phyloP scores from a whole-genome alignment of 129 eudicot genomes.

The Glebionis coronaria region DNA sequence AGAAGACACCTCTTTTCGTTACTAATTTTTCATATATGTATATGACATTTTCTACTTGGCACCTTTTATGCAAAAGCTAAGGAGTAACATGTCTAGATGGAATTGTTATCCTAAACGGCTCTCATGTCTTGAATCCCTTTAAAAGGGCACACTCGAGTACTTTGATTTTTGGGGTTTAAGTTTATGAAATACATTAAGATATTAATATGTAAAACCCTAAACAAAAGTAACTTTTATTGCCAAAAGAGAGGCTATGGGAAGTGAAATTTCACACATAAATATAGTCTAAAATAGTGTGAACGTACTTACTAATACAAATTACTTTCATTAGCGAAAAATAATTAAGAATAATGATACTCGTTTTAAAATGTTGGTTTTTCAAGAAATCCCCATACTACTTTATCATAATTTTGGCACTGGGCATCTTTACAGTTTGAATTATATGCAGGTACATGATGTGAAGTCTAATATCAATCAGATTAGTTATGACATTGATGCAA shows the following conservation, averaged over 20 bases:
- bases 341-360: neutral
- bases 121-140: neutral
- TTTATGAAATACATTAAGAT: neutral
- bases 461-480: conserved; percentile 76
- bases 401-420: no score
- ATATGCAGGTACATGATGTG: conserved; percentile 69
- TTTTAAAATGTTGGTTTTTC: neutral
- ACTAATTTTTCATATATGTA: neutral
- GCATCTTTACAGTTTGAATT: neutral
- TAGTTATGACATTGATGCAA: conserved; percentile 62
- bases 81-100: neutral
- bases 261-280: neutral
- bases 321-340: neutral
- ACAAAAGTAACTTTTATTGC: neutral
- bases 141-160: neutral
- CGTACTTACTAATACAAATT: neutral
- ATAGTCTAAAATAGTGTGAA: neutral
- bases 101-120: conserved; percentile 3
- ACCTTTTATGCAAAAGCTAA: neutral
- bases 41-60: neutral
- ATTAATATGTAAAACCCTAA: neutral
- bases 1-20: conserved; percentile 11
- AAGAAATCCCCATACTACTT: no score
- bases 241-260: neutral
- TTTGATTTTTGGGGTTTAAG: neutral